phyloP scores from a whole-genome alignment of 768 basidiomycete species.

The Suillus subaureus region DNA sequence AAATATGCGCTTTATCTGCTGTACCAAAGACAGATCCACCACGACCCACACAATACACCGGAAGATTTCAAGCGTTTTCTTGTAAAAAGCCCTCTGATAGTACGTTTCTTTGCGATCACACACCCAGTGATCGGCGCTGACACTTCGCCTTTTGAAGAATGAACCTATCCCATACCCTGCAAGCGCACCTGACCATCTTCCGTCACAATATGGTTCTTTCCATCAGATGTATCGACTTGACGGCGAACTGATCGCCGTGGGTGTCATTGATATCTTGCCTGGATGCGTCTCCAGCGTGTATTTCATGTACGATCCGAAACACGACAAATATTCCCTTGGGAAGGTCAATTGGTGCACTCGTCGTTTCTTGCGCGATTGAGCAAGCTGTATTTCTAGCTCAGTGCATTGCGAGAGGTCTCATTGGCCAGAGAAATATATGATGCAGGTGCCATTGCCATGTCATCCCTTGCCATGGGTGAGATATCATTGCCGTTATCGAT shows the following conservation, averaged over 20 bases:
- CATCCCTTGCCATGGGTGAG: constrained; percentile 86
- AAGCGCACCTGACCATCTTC: constrained; percentile 57
- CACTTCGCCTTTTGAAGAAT: constrained; percentile 38
- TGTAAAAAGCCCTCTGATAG: constrained; percentile 74
- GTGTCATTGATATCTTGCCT: constrained; percentile 89
- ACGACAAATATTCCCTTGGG: constrained; percentile 72
- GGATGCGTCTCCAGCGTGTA: constrained; percentile 83
- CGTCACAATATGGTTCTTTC: constrained; percentile 85
- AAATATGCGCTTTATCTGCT: constrained; percentile 76
- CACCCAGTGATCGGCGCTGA: background rate
- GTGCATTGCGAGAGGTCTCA: constrained; percentile 79
- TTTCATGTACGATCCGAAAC: constrained; percentile 82
- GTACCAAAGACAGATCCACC: constrained; percentile 82
- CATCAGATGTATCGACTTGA: constrained; percentile 89
- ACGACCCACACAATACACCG: constrained; percentile 56
- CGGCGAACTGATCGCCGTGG: constrained; percentile 79
- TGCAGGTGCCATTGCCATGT: constrained; percentile 65
- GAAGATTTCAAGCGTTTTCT: constrained; percentile 72
- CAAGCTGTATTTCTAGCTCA: constrained; percentile 52
- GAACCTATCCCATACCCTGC: constrained; percentile 62
- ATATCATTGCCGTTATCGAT: background rate
- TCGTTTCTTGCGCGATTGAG: background rate
- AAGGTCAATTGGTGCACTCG: constrained; percentile 51
- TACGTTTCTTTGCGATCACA: constrained; percentile 35
- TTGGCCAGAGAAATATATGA: constrained; percentile 75